These are phyloP conservation scores for Anisogramma anomala DNA, from an alignment of 2,329 filamentous ascomycete species.

Conservation along the genomic window DNA sequence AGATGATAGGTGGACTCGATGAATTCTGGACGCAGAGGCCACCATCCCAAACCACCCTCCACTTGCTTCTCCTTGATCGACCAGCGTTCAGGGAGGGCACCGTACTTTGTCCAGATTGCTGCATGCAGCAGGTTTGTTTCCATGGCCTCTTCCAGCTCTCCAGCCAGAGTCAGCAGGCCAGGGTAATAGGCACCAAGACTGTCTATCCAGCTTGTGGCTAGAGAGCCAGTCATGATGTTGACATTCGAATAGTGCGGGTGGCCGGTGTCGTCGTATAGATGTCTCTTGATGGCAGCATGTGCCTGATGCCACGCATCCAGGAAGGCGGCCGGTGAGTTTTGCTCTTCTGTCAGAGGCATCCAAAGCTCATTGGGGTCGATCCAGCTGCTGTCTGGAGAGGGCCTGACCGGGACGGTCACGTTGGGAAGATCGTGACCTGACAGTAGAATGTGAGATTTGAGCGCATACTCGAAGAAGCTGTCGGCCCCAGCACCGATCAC, in stretches of 20 bases:
- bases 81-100: conserved; percentile 90
- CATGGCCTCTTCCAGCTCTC: conserved; percentile 82
- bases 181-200: conserved; percentile 93
- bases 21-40: conserved; percentile 90
- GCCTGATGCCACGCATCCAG: conserved; percentile 74
- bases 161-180: conserved; percentile 72
- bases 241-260: conserved; percentile 91
- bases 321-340: conserved; percentile 67
- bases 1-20: conserved; percentile 94
- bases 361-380: conserved; percentile 55
- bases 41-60: conserved; percentile 83
- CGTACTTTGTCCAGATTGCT: conserved; percentile 87
- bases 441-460: conserved; percentile 85
- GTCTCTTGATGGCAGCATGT: conserved; percentile 76
- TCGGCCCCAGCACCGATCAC: conserved; percentile 94
- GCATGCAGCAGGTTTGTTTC: conserved; percentile 84
- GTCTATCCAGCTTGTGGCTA: conserved; percentile 88
- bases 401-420: conserved; percentile 29
- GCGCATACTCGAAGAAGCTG: conserved; percentile 96
- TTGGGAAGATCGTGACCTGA: conserved; percentile 60
- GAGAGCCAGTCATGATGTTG: conserved; percentile 76
- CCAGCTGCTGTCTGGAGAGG: conserved; percentile 29
- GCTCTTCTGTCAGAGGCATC: conserved; percentile 46
- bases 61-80: conserved; percentile 74
- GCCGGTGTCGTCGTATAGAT: conserved; percentile 74